Conservation (phyloP, 176 grass and related monocot species). For the Musa schizocarpa region DNA sequence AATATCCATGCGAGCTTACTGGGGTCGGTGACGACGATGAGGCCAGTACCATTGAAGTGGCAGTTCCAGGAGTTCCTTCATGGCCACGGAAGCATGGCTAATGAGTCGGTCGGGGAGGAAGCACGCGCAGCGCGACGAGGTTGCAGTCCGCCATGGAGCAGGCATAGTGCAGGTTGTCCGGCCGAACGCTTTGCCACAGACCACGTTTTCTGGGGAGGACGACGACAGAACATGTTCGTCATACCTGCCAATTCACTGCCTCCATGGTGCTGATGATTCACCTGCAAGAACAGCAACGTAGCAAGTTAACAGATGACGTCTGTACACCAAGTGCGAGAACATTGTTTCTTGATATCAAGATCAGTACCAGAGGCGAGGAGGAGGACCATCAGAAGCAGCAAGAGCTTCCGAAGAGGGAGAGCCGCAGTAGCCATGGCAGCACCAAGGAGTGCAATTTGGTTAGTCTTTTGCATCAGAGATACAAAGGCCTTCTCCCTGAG, state of each 20-base stretch:
- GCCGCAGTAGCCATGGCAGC: background rate
- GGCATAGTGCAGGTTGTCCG: constrained; percentile 6
- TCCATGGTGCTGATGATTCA: no score
- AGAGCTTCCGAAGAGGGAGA: background rate
- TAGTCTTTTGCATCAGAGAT: no score
- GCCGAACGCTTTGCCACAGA: constrained; percentile 15
- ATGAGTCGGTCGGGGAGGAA: constrained; percentile 2
- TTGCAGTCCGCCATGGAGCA: background rate
- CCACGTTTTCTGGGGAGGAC: constrained; percentile 2
- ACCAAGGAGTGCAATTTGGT: no score
- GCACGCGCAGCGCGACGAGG: background rate
- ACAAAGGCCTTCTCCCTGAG: no score
- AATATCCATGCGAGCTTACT: background rate
- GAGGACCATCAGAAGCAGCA: background rate
- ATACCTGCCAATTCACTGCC: background rate
- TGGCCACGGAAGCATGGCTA: constrained; percentile 14
- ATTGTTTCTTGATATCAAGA: no score
- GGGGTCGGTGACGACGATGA: constrained; percentile 7
- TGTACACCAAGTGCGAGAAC: no score
- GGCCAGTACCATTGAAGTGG: constrained; percentile 12
- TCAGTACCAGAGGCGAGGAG: background rate
- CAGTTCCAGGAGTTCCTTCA: constrained; percentile 20
- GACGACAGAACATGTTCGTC: background rate
- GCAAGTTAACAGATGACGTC: no score
- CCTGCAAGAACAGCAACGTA: no score